phyloP scores from a whole-genome alignment of 768 basidiomycete species.

The Termitomyces sp. region DNA sequence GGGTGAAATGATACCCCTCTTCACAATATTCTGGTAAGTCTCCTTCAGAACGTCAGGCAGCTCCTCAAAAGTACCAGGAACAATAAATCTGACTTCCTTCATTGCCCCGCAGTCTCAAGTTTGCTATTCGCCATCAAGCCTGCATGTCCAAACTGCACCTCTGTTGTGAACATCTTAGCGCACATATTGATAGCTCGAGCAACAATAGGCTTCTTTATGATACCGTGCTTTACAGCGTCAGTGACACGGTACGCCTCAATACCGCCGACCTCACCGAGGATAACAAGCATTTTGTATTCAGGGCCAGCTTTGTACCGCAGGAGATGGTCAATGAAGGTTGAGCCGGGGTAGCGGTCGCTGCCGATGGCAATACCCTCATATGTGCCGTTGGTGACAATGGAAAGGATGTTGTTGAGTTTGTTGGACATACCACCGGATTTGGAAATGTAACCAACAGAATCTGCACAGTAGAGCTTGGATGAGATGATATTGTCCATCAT shows the following conservation, averaged over 20 bases:
- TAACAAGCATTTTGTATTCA: constrained; percentile 97
- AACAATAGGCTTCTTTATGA: constrained; percentile 97
- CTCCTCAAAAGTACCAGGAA: constrained; percentile 97
- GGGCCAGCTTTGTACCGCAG: constrained; percentile 97
- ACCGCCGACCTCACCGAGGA: constrained; percentile 98
- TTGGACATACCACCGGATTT: constrained; percentile 99
- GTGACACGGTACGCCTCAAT: constrained; percentile 99
- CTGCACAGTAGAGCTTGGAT: constrained; percentile 96
- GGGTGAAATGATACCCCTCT: constrained; percentile 60
- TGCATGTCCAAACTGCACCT: constrained; percentile 99
- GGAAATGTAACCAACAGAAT: constrained; percentile 97
- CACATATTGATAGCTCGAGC: constrained; percentile 99
- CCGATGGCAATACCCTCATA: constrained; percentile 99
- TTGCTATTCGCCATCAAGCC: constrained; percentile 98
- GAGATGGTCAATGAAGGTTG: constrained; percentile 98
- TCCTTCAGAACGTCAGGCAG: constrained; percentile 81
- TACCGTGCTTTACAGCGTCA: constrained; percentile 89
- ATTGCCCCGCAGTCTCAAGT: constrained; percentile 95
- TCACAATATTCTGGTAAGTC: constrained; percentile 82
- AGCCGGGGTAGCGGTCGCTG: constrained; percentile 98
- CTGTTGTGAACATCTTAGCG: constrained; percentile 99
- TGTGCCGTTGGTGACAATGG: constrained; percentile 92
- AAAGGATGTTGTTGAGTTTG: constrained; percentile 99
- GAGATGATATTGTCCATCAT: constrained; percentile 99
- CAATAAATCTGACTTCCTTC: constrained; percentile 92